These are phyloP conservation scores for Rossbeevera mucosa DNA, from an alignment of 768 basidiomycete species.

Conservation along the genomic window DNA sequence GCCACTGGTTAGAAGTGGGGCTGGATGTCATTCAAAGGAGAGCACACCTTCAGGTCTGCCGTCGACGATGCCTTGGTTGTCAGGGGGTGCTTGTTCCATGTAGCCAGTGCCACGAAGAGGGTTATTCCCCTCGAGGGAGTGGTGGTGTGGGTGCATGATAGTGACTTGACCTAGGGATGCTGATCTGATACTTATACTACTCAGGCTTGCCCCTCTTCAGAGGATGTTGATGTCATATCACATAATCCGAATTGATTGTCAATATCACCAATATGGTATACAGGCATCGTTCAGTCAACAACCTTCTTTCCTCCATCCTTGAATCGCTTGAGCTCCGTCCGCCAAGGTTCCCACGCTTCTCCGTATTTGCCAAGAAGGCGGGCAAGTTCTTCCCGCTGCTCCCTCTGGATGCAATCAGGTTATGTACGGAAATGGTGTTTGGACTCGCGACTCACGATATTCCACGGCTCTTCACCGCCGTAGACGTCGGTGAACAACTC, in stretches of 20 bases:
- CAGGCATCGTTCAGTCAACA: conserved; percentile 18
- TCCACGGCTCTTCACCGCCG: conserved; percentile 80
- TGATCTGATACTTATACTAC: not conserved
- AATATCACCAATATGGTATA: not conserved
- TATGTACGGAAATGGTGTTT: not conserved
- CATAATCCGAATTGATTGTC: not conserved
- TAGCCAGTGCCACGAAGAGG: conserved; percentile 14
- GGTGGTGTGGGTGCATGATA: conserved; percentile 13
- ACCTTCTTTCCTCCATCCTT: conserved; percentile 67
- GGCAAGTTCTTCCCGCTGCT: conserved; percentile 78
- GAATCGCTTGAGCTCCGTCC: conserved; percentile 70
- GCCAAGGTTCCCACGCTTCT: conserved; percentile 82
- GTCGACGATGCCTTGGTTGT: conserved; percentile 20
- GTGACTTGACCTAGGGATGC: not conserved
- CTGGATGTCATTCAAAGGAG: not conserved
- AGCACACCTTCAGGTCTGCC: conserved; percentile 15
- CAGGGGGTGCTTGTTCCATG: conserved; percentile 4
- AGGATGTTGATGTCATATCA: conserved; percentile 14
- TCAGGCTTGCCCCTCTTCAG: not conserved
- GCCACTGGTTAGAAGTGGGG: not conserved
- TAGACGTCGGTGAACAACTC: conserved; percentile 88
- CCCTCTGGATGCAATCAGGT: conserved; percentile 46
- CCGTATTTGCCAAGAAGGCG: conserved; percentile 81
- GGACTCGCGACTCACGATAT: conserved; percentile 54
- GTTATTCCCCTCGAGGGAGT: conserved; percentile 20